These are phyloP conservation scores for Theobroma grandiflorum DNA, from an alignment of 441 rosid species.

Conservation along the genomic window DNA sequence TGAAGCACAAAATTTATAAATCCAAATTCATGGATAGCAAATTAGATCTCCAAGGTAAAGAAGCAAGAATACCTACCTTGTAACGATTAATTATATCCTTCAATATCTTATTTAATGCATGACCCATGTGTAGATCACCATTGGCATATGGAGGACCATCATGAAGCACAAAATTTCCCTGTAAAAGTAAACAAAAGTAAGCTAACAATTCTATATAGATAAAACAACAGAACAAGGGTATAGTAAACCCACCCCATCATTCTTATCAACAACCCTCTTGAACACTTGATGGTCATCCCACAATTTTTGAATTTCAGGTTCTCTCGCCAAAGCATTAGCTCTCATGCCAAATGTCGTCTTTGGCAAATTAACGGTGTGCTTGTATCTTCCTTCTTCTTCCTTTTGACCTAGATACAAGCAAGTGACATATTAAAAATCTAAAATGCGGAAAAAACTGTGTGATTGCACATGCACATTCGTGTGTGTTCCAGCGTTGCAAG, in stretches of 20 bases:
- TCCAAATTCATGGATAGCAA: slow-evolving; percentile 19
- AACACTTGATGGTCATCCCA: slow-evolving; percentile 94
- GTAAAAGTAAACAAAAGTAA: slow-evolving; percentile 42
- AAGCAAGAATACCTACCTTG: slow-evolving; percentile 68
- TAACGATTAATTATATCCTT: slow-evolving; percentile 97
- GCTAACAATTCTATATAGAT: slow-evolving; percentile 34
- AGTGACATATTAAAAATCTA: slow-evolving; percentile 16
- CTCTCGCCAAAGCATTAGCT: slow-evolving; percentile 87
- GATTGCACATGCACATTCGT: background rate
- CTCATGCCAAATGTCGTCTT: slow-evolving; percentile 92
- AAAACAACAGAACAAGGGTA: slow-evolving; percentile 24
- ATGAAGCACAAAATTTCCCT: slow-evolving; percentile 92
- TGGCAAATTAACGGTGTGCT: slow-evolving; percentile 91
- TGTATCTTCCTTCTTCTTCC: slow-evolving; percentile 91
- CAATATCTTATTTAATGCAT: slow-evolving; percentile 95
- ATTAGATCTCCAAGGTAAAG: slow-evolving; percentile 25
- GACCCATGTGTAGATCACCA: slow-evolving; percentile 94
- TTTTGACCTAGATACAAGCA: slow-evolving; percentile 63
- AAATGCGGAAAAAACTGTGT: background rate
- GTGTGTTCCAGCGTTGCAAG: background rate
- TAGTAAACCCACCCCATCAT: slow-evolving; percentile 72
- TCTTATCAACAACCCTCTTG: slow-evolving; percentile 74
- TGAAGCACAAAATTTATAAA: slow-evolving; percentile 56
- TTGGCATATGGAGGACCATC: slow-evolving; percentile 99
- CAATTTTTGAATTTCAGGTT: slow-evolving; percentile 91